A percentile compares a stretch with the other conserved stretches of the same genome.
Conservation (phyloP, 306 rosid species). For the Prunus persica region Prunus_persica_NCBIv2 NC_034014.1:5392501-5393000, state of each 20-base stretch:
- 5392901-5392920: neutral
- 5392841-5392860: neutral
- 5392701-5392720: neutral
- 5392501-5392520: neutral
- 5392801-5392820: neutral
- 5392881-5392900: neutral
- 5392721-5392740: neutral
- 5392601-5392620: neutral
- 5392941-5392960: neutral
- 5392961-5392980: slow-evolving; percentile 7
- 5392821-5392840: neutral
- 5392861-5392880: neutral
- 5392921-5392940: neutral
- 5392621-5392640: neutral
- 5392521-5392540: neutral
- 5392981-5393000: neutral
- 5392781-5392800: neutral
- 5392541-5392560: neutral
- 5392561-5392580: neutral
- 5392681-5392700: neutral
- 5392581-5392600: neutral
- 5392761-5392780: neutral
- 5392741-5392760: neutral
- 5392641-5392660: neutral
- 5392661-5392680: neutral